These are phyloP conservation scores for Coprinopsis sp. DNA, from an alignment of 768 basidiomycete species.

Conservation along the genomic window DNA sequence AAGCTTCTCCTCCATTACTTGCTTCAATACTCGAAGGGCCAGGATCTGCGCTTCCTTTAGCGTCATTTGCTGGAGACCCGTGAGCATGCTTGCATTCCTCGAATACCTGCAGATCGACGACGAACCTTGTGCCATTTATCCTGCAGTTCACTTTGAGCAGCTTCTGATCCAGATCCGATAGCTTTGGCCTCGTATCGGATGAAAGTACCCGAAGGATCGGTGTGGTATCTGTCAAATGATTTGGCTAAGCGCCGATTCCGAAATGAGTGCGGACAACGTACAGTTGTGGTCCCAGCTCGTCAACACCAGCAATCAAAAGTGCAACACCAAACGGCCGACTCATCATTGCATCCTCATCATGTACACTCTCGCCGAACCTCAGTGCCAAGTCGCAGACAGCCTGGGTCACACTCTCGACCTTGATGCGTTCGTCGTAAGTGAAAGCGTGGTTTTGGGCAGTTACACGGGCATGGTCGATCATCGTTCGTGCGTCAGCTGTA, in stretches of 20 bases:
- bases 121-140: constrained; percentile 93
- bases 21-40: constrained; percentile 87
- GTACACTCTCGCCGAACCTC: constrained; percentile 97
- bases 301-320: constrained; percentile 93
- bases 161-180: constrained; percentile 96
- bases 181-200: constrained; percentile 97
- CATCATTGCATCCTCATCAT: constrained; percentile 99
- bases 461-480: constrained; percentile 99
- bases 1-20: constrained; percentile 99
- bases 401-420: constrained; percentile 96
- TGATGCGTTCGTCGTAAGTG: constrained; percentile 95
- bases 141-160: constrained; percentile 94
- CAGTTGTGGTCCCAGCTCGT: constrained; percentile 95
- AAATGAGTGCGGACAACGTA: constrained; percentile 35
- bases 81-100: neutral
- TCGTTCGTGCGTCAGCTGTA: constrained; percentile 96
- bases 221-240: constrained; percentile 69
- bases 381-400: constrained; percentile 97
- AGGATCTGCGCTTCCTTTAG: constrained; percentile 83
- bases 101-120: neutral
- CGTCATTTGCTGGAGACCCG: constrained; percentile 74
- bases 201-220: constrained; percentile 97
- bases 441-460: constrained; percentile 94
- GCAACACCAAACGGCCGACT: constrained; percentile 99
- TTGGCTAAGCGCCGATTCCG: constrained; percentile 1